These are phyloP conservation scores for Auricularia sp. DNA, from an alignment of 768 basidiomycete genomes.

Conservation along the genomic window DNA sequence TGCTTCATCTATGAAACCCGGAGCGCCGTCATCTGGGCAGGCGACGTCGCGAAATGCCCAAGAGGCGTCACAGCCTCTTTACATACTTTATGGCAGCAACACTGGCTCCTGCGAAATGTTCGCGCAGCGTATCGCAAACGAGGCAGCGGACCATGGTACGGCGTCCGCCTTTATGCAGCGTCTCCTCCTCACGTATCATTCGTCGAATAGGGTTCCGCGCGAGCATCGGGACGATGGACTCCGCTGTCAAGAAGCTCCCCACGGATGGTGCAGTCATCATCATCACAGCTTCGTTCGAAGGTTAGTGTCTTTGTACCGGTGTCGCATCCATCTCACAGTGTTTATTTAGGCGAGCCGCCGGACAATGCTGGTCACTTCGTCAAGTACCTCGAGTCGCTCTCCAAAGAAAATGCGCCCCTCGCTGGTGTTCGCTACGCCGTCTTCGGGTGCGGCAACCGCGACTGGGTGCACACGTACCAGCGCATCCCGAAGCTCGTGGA, in stretches of 20 bases:
- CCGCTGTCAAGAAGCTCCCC: conserved; percentile 26
- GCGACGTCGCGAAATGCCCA: background rate
- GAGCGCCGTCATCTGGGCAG: background rate
- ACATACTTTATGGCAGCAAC: conserved; percentile 37
- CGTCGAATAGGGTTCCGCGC: conserved; percentile 26
- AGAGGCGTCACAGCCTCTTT: conserved; percentile 19
- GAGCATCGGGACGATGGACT: conserved; percentile 32
- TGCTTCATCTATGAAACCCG: conserved; percentile 12
- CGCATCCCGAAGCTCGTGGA: conserved; percentile 35
- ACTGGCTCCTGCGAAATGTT: conserved; percentile 41
- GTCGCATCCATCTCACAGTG: too few species aligned
- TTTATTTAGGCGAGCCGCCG: conserved; percentile 30
- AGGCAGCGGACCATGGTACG: conserved; percentile 29
- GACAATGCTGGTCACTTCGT: conserved; percentile 40
- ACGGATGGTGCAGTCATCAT: conserved; percentile 37
- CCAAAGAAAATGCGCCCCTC: conserved; percentile 17
- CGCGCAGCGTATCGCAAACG: conserved; percentile 34
- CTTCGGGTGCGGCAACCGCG: conserved; percentile 42
- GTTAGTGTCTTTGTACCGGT: conserved; percentile 10
- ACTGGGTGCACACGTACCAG: conserved; percentile 42
- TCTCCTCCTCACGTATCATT: conserved; percentile 5
- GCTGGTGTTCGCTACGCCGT: conserved; percentile 31
- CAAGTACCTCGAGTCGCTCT: conserved; percentile 28
- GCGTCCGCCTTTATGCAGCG: background rate
- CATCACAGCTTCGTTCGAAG: conserved; percentile 41